Base-by-base conservation (phyloP, 73 alveolate genomes). In the Paramecium primaurelia region DNA sequence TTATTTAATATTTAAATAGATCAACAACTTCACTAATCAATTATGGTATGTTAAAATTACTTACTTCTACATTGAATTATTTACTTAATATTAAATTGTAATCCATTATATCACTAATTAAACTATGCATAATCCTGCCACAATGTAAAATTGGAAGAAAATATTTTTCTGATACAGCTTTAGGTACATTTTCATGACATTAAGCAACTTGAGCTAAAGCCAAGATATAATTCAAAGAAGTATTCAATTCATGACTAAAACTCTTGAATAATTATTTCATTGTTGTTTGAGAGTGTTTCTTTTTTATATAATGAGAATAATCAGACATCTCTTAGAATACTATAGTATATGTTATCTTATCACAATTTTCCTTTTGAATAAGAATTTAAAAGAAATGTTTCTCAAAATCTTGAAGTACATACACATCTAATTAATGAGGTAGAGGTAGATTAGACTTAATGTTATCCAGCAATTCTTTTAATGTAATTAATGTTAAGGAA, bases 241-340 rank as follows among this genome's bases (percentile, higher is more conserved):
- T 80, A 22, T 80, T 80, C 30, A 80, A 80, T 14, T 80, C 91
- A 80, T 80, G 91, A 80, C 91, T 80, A 9, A 80, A 80, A 45
- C 58, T 45, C 42, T 36, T 22, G 38, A 80, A 49, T 47, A 80
- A 47, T 49, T 80, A 26, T 49, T 80, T 47, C 71, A 49, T 80
- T 0, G 91, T 80, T 40, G 71, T 40, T 26, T 80, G 38, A 11
- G 71, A 20, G 26, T 80, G 91, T 28, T 44, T 80, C 49, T 45
- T 80, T 51, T 49, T 80, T 2, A 80, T 11, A 47, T 20, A 42
- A 26, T 20, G 58, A 20, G 30, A 26, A 80, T 45, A 80, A 32
- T 80, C 91, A 42, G 42, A n/a, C 77, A 80, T 14, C 1, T 80
- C 91, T 20, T 73, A 73, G 6, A 73, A 20, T 1, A 73, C 18